Conservation (phyloP, 148 eudicot species). For the Rhododendron kiyosumense region DNA sequence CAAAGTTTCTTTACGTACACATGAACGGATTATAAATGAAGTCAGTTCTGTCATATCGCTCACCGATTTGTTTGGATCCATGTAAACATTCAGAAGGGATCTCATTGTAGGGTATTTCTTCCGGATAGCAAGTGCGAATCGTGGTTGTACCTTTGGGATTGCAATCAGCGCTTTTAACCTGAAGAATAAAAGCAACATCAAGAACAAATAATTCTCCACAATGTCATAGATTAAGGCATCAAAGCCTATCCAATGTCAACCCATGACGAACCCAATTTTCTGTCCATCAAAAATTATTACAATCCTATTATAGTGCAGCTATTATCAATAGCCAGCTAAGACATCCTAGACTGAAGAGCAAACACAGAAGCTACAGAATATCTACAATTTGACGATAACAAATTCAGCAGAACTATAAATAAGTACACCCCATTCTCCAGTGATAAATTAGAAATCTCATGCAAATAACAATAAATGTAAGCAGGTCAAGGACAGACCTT, state of each 20-base stretch:
- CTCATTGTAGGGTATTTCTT: slow-evolving; percentile 84
- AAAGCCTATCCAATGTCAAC: background rate
- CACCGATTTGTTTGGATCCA: slow-evolving; percentile 85
- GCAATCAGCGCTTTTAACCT: slow-evolving; percentile 93
- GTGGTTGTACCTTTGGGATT: slow-evolving; percentile 94
- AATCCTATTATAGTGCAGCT: background rate
- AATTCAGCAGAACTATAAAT: background rate
- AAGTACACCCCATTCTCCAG: background rate
- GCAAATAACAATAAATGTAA: background rate
- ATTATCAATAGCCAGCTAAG: background rate
- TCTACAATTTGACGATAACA: background rate
- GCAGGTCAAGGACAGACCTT: background rate
- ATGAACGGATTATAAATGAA: background rate
- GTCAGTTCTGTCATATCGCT: slow-evolving; percentile 26
- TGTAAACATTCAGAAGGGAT: slow-evolving; percentile 73
- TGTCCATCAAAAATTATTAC: background rate
- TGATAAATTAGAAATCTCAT: background rate
- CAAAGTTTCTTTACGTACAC: background rate
- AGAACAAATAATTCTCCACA: background rate
- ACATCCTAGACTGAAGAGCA: background rate
- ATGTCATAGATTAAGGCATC: slow-evolving; percentile 7
- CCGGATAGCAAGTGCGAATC: slow-evolving; percentile 78
- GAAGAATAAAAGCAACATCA: slow-evolving; percentile 17
- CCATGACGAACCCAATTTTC: background rate
- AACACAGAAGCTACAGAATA: background rate